Conservation (phyloP, 2,329 filamentous ascomycete genomes). For the Fulvia fulva region DNA sequence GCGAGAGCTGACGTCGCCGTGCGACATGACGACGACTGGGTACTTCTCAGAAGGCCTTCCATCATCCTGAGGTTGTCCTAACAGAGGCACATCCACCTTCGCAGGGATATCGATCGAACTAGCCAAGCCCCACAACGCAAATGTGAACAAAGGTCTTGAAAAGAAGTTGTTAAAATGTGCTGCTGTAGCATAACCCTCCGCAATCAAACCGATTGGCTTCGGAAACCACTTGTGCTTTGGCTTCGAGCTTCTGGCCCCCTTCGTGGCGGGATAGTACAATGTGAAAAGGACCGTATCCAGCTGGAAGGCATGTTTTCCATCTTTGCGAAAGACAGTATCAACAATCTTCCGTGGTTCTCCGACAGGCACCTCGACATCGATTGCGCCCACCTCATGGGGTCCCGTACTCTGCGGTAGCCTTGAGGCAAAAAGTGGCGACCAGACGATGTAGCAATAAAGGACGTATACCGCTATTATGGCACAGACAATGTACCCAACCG, state of each 20-base stretch:
- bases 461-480: conserved; percentile 25
- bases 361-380: conserved; percentile 37
- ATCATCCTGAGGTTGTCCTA: neutral
- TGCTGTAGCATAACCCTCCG: conserved; percentile 40
- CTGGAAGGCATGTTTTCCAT: conserved; percentile 37
- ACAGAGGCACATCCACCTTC: conserved; percentile 34
- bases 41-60: conserved; percentile 16
- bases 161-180: conserved; percentile 34
- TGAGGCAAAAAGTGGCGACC: conserved; percentile 37
- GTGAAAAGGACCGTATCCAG: conserved; percentile 41
- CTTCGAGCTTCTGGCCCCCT: conserved; percentile 20
- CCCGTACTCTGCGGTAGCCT: conserved; percentile 41
- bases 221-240: conserved; percentile 40
- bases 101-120: conserved; percentile 40
- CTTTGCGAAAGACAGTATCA: conserved; percentile 34
- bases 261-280: conserved; percentile 39
- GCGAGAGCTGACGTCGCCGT: conserved; percentile 42
- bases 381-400: conserved; percentile 37
- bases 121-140: conserved; percentile 38
- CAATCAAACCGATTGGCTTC: conserved; percentile 39
- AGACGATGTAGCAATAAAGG: conserved; percentile 37
- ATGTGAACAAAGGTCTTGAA: conserved; percentile 35
- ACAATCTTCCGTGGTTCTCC: conserved; percentile 32
- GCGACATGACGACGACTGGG: conserved; percentile 41
- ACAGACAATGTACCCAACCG: conserved; percentile 12